Evolutionary conservation across 257 asterid genomes (phyloP), one percentile per base, ranked within the genome.

Genomic region (Linderniella brevidens): DNA sequence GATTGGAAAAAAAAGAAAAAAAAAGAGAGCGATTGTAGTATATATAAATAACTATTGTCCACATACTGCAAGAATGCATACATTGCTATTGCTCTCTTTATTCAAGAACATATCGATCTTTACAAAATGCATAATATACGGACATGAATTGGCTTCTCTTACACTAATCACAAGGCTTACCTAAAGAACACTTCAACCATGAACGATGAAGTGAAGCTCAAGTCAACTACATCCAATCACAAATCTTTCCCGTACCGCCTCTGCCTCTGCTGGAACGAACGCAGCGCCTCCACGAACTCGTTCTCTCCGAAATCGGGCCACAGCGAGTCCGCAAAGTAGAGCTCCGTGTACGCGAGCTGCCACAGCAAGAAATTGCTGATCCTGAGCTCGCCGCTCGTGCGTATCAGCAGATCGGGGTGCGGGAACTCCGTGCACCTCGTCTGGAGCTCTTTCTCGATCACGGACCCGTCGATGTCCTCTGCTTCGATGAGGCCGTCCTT

Each of bases 221-320:
- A n/a, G n/a, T n/a, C n/a, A n/a, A n/a, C n/a, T n/a, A n/a, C n/a
- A n/a, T n/a, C n/a, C n/a, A n/a, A n/a, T 25, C 32, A 25, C 6
- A 25, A 25, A 25, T 25, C 32, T 6, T 25, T 25, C 32, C 88
- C 93, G 48, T 53, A 77, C 17, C 84, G 74, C 18, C 93, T 71
- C 53, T 57, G 75, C 64, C 82, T 71, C 52, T 41, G 60, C 56
- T 77, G 84, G 50, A 71, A 74, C 14, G 79, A 73, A 35, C 19
- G 13, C 37, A 79, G 47, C 17, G 92, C 92, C 58, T 76, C 70
- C 1, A 61, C 8, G 44, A 79, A 68, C 52, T 76, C 82, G 0
- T 56, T 53, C 50, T 73, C 83, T 40, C 80, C 80, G 53, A 79
- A 76, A 45, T 79, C 92, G n/a, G 83, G 92, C 82, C 80, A 79